Percentiles rank a stretch among this genome's conserved stretches.
phyloP scores from a whole-genome alignment of 2,329 filamentous ascomycete genomes.

The Aaosphaeria pasadenensis region DNA sequence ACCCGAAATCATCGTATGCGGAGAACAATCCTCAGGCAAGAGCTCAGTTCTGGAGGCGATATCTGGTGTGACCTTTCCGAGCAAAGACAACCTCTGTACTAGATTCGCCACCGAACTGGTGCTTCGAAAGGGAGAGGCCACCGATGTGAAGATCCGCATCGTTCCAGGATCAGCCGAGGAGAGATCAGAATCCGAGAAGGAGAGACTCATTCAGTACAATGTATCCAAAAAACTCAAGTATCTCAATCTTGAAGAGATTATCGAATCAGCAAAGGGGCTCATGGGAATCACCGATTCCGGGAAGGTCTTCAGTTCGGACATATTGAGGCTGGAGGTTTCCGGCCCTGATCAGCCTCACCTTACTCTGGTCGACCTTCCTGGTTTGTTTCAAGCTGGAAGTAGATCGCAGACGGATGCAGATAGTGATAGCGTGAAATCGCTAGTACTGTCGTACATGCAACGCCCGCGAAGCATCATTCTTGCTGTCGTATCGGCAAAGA shows the following conservation, averaged over 20 bases:
- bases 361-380: slow-evolving; percentile 47
- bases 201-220: background rate
- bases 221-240: background rate
- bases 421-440: slow-evolving; percentile 15
- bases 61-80: slow-evolving; percentile 58
- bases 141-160: background rate
- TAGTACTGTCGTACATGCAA: slow-evolving; percentile 25
- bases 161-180: background rate
- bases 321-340: background rate
- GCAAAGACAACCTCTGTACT: slow-evolving; percentile 56
- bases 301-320: background rate
- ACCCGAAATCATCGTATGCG: slow-evolving; percentile 23
- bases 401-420: slow-evolving; percentile 20
- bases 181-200: background rate
- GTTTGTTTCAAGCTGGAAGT: slow-evolving; percentile 39
- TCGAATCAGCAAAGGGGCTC: background rate
- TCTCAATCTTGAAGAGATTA: background rate
- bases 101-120: slow-evolving; percentile 56
- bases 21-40: slow-evolving; percentile 61
- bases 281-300: background rate
- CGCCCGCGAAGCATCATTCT: slow-evolving; percentile 28
- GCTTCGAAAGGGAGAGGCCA: slow-evolving; percentile 25
- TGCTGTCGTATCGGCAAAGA: slow-evolving; percentile 37
- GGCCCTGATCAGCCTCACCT: slow-evolving; percentile 21
- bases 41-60: slow-evolving; percentile 65